Evolutionary conservation across 2,329 filamentous ascomycete genomes (phyloP), one percentile per base, ranked within the genome.

Genomic region (Lasiodiplodia theobromae): DNA sequence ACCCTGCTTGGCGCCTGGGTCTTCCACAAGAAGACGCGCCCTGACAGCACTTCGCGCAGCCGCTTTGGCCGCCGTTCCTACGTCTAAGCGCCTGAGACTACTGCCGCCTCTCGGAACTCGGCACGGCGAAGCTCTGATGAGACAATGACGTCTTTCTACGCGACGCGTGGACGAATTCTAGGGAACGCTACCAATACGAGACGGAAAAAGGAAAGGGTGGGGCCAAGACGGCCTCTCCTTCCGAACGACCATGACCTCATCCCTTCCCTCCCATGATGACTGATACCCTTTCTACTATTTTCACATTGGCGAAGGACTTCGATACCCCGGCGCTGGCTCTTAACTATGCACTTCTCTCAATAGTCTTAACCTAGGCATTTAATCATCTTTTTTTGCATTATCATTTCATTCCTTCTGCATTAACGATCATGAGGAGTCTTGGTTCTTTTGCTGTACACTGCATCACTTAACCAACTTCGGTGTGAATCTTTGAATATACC

Each of bases 1-100:
- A 86, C 85, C 18, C 74, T 91, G 23, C 75, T 92, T 53, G 69
- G 69, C 23, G 66, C 67, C 6, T 70, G 68, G 31, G 71, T 72
- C 31, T 72, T 70, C 65, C 71, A 74, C 66, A 70, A 65, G 67
- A 62, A 71, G 54, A 53, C 40, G 12, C 67, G 68, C 25, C 66
- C 62, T 18, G 71, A 72, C 53, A 69, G 71, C 18, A 51, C 69
- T 18, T 38, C 38, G 68, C 71, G 69, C 31, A 49, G 68, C 47
- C 60, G 70, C 34, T 70, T 69, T 56, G 71, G 71, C 58, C 62
- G 66, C 58, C 71, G 71, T 34, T 71, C 70, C 47, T 65, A 65
- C 47, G 69, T 71, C 70, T 71, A 71, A 65, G 62, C 44, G 44
- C 47, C 23, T 53, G 25, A 21, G 64, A 38, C 47, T 44, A 7